Evolutionary conservation across 2,329 filamentous ascomycete species (phyloP), one percentile per base, ranked within the genome.

Genomic region (Ophiostoma himal-ulmi): DNA sequence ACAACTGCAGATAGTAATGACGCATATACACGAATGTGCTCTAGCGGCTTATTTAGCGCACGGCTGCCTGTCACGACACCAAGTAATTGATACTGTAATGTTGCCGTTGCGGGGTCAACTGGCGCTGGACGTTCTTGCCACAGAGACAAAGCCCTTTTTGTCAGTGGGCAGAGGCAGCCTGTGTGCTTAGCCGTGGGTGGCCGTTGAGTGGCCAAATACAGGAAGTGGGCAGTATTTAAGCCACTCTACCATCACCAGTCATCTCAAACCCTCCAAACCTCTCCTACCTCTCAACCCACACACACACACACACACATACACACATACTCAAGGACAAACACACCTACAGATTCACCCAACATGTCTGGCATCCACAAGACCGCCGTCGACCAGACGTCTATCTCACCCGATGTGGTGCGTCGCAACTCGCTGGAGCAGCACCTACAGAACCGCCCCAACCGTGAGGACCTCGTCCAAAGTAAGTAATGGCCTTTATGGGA

Each of bases 391-490:
- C 81, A 87, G 74, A 84, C 83, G 17, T 82, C 86, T 74, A 86
- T 90, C 79, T 85, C 83, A 60, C 85, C 85, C 72, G 75, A 78
- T 68, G 77, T 80, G 34, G 81, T 78, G 60, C 84, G 87, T 75
- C 87, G 86, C 78, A 89, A 92, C 82, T 92, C 90, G 4, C 84
- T 93, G 14, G 89, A 92, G 79, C 88, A 89, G 75, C 88, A 91
- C 76, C 83, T 93, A 69, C 86, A 89, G 78, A 87, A 89, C 75
- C 90, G 92, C 57, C 91, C 91, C 34, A 87, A 93, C 30, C 88
- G 91, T 71, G 86, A 92, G 48, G 88, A 92, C 76, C 84, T 97
- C 30, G 83, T 97, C 73, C 91, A 95, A 78, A 91, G 91, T 94
- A 82, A 73, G 87, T 48, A 8, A 20, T 48, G 5, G 4, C 44